Evolutionary conservation across 2,329 filamentous ascomycete genomes (phyloP).

Genomic region (Ascochyta koolunga): DNA sequence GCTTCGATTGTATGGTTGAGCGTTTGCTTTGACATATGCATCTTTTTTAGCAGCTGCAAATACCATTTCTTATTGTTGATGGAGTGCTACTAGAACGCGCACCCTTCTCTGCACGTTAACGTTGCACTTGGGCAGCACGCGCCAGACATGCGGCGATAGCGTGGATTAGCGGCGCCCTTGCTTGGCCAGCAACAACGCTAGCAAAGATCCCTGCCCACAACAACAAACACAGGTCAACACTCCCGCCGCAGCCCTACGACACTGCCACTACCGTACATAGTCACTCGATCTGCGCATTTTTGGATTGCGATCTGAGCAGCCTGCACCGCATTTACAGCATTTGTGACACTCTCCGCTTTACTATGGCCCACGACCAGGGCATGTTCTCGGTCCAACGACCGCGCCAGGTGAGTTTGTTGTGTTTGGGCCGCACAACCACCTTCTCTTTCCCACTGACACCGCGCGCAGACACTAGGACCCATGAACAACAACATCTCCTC

Average conservation of each 20-base stretch:
- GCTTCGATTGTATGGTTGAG: conserved; percentile 17
- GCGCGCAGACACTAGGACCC: conserved; percentile 77
- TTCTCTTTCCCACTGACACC: conserved; percentile 20
- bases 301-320: background rate
- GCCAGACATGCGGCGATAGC: background rate
- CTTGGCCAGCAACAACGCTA: conserved; percentile 29
- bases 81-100: background rate
- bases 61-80: conserved; percentile 8
- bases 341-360: background rate
- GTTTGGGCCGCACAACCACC: conserved; percentile 11
- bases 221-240: conserved; percentile 39
- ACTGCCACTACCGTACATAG: background rate
- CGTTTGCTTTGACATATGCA: conserved; percentile 31
- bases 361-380: conserved; percentile 56
- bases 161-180: conserved; percentile 4
- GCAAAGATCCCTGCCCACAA: conserved; percentile 22
- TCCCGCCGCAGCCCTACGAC: conserved; percentile 18
- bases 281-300: background rate
- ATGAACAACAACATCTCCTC: conserved; percentile 75
- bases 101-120: background rate
- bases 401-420: conserved; percentile 72
- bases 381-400: conserved; percentile 91
- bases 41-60: conserved; percentile 21
- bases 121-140: background rate
- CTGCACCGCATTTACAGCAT: background rate